phyloP scores from a whole-genome alignment of 208 protist species.

The Kentomonas sorsogonicus region DNA sequence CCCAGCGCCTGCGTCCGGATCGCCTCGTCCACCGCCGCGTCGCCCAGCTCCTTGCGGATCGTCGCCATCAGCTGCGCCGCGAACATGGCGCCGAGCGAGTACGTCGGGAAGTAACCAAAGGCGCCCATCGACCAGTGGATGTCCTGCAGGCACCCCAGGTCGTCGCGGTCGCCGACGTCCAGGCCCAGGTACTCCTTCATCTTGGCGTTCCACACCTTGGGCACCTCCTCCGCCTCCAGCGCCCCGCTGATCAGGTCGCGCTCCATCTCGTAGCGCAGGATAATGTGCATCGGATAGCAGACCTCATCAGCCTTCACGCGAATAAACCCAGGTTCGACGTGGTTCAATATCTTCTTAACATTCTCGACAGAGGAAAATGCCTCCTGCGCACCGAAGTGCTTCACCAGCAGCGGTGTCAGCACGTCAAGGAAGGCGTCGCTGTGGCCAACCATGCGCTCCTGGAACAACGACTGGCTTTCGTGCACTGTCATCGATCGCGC shows the following conservation, averaged over 20 bases:
- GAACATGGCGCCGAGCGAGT: constrained; percentile 76
- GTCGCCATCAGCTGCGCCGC: constrained; percentile 76
- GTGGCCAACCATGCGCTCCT: constrained; percentile 67
- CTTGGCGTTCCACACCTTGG: constrained; percentile 76
- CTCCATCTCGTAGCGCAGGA: constrained; percentile 89
- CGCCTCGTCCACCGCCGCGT: constrained; percentile 40
- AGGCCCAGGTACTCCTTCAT: constrained; percentile 84
- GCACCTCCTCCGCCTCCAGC: constrained; percentile 73
- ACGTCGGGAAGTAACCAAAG: constrained; percentile 90
- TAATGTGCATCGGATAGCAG: constrained; percentile 87
- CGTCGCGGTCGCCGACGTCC: constrained; percentile 60
- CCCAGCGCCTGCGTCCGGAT: constrained; percentile 50
- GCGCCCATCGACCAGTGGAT: constrained; percentile 77
- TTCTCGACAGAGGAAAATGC: constrained; percentile 49
- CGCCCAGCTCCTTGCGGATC: constrained; percentile 61
- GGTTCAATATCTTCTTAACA: constrained; percentile 38
- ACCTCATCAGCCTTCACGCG: constrained; percentile 87
- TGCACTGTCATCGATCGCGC: constrained; percentile 77
- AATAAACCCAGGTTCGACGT: constrained; percentile 70
- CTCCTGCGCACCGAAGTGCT: constrained; percentile 50
- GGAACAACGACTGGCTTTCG: constrained; percentile 89
- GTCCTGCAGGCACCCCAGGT: constrained; percentile 82
- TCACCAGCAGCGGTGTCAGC: constrained; percentile 32
- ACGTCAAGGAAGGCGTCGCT: constrained; percentile 51
- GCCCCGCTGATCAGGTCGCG: constrained; percentile 73